A percentile compares a stretch with the other conserved stretches of the same genome.
phyloP scores from a whole-genome alignment of 306 rosid genomes.

The Senna tora region DNA sequence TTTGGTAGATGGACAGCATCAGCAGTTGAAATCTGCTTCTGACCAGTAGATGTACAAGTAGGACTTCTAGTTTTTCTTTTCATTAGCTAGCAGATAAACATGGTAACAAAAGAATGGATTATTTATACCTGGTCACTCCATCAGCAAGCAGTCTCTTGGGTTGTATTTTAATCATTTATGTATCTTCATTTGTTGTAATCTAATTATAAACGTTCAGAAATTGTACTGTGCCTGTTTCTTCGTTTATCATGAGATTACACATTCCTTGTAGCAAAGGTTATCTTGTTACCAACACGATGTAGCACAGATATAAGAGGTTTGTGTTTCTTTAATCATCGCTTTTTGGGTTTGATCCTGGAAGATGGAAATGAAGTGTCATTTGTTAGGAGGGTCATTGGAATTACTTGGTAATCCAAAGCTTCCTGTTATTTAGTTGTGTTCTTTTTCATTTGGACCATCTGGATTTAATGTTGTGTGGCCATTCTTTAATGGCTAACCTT shows the following conservation, averaged over 20 bases:
- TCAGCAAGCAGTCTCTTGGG: not conserved
- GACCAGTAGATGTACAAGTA: conserved; percentile 43
- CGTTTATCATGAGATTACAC: not conserved
- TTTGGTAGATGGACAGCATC: conserved; percentile 50
- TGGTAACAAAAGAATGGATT: not conserved
- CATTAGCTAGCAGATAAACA: conserved; percentile 22
- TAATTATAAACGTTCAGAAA: not conserved
- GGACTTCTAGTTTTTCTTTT: conserved; percentile 13
- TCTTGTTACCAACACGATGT: not conserved
- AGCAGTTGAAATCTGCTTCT: conserved; percentile 41
- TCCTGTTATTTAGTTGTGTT: not conserved
- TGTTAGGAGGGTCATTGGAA: no score
- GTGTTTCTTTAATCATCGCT: no score
- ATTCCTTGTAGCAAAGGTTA: conserved; percentile 3
- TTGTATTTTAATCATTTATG: not conserved
- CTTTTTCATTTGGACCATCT: not conserved
- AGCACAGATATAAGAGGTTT: no score
- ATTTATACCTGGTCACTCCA: no score
- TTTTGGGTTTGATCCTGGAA: no score
- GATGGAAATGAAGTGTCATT: no score
- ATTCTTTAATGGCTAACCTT: not conserved
- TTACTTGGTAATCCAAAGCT: not conserved
- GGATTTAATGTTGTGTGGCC: not conserved
- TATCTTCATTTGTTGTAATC: not conserved
- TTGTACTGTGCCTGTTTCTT: not conserved